Evolutionary conservation across 1,139 yeast species (phyloP).

Genomic region (Candida pseudoviswanathii): DNA sequence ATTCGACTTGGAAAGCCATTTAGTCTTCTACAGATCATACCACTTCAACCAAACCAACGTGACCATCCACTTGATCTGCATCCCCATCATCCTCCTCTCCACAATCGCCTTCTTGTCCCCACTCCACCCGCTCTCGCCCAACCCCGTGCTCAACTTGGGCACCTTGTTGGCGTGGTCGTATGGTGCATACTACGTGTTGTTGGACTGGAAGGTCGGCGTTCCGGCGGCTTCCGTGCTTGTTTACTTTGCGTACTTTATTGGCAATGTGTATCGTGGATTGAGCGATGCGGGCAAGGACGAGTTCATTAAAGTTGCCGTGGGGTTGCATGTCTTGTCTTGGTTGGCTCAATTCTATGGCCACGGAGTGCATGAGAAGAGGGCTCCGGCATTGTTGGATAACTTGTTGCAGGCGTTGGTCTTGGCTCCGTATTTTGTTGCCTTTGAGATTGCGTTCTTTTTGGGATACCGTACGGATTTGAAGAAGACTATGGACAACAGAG

Average conservation of each 20-base stretch:
- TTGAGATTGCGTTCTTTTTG: constrained; percentile 68
- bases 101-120: constrained; percentile 45
- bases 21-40: constrained; percentile 81
- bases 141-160: constrained; percentile 46
- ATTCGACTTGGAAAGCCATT: constrained; percentile 63
- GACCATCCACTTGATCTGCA: constrained; percentile 72
- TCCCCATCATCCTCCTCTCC: constrained; percentile 72
- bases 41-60: constrained; percentile 75
- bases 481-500: constrained; percentile 54
- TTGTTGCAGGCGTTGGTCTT: constrained; percentile 81
- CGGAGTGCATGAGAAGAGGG: constrained; percentile 74
- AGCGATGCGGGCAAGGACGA: constrained; percentile 16
- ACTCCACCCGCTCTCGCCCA: constrained; percentile 17
- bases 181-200: constrained; percentile 41
- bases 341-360: constrained; percentile 89
- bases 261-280: constrained; percentile 22
- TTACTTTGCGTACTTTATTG: constrained; percentile 45
- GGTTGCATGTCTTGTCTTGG: constrained; percentile 65
- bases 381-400: constrained; percentile 87
- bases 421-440: constrained; percentile 88
- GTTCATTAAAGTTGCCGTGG: constrained; percentile 33
- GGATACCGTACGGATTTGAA: constrained; percentile 64
- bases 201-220: constrained; percentile 48
- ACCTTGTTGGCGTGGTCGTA: constrained; percentile 34
- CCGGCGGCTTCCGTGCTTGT: constrained; percentile 39